Evolutionary conservation across 257 asterid genomes (phyloP), one percentile per base, ranked within the genome.

Genomic region (Eustoma russellianum): DNA sequence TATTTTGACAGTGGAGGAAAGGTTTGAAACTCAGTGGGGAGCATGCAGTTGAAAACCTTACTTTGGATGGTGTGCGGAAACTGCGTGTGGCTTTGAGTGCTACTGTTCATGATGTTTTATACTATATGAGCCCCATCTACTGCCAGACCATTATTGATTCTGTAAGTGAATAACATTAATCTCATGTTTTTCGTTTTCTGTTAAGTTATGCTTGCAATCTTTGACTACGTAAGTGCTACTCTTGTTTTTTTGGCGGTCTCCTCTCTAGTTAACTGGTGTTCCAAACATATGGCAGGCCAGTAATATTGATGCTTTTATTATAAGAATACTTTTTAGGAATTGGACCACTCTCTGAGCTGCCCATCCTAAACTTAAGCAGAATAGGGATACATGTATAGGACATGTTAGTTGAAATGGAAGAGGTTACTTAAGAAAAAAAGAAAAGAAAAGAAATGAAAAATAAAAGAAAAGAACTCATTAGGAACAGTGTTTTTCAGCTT

Each of bases 71-170:
- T 43, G 97, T 91, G 35, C 80, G 98, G 59, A 94, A 94, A 64
- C 62, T 91, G 62, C 97, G 98, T 48, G 76, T 80, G 64, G 83
- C 79, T 85, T 68, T 91, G 78, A 83, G 98, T 79, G 98, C 93
- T 43, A 87, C 98, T 35, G 98, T 91, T 74, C 98, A 91, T 73
- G 98, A 91, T 70, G 90, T 91, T 66, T 74, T 91, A 64, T 91
- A 87, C 75, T 91, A 91, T 72, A 91, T 91, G 98, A 91, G 98
- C 78, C 98, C 98, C 59, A 85, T 87, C 66, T 78, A 87, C 77
- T 91, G 98, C 71, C 98, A 91, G 79, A 85, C 81, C 57, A 87
- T 91, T 65, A 88, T 91, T 61, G 77, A 91, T 72, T 91, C 98
- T 81, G 98, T 91, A 82, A 49, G 62, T 41, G 19, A 24, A 19